phyloP scores from a whole-genome alignment of 2,329 filamentous ascomycete genomes.

The Hymenoscyphus fructigenus region DNA sequence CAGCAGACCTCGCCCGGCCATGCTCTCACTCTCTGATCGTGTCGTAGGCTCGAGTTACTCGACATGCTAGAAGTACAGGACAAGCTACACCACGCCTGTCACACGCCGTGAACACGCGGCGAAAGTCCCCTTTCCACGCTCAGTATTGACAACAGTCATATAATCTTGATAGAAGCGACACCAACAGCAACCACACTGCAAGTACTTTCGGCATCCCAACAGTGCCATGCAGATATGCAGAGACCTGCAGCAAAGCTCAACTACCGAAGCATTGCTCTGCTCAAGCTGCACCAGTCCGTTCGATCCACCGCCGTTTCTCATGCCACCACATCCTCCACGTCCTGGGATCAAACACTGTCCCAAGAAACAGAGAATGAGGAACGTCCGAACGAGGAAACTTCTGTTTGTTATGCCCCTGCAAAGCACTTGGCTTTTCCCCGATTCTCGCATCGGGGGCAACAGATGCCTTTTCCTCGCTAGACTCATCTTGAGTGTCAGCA shows the following conservation, averaged over 20 bases:
- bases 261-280: conserved; percentile 3
- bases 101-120: conserved; percentile 31
- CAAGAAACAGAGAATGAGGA: conserved; percentile 5
- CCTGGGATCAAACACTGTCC: neutral
- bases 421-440: neutral
- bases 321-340: neutral
- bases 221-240: conserved; percentile 5
- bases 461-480: neutral
- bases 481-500: conserved; percentile 9
- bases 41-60: conserved; percentile 1
- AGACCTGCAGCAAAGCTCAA: neutral
- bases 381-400: neutral
- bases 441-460: conserved; percentile 5
- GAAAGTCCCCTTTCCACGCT: conserved; percentile 19
- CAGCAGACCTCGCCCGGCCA: neutral
- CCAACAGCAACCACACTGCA: neutral
- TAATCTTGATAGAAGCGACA: neutral
- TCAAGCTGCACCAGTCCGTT: neutral
- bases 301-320: conserved; percentile 3
- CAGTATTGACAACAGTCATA: conserved; percentile 7
- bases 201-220: neutral
- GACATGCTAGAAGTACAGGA: conserved; percentile 10
- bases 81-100: conserved; percentile 23
- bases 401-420: conserved; percentile 7
- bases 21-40: neutral